These are phyloP conservation scores for Dioscorea cayenensis DNA, from an alignment of 116 monocot genomes.

Conservation along the genomic window DNA sequence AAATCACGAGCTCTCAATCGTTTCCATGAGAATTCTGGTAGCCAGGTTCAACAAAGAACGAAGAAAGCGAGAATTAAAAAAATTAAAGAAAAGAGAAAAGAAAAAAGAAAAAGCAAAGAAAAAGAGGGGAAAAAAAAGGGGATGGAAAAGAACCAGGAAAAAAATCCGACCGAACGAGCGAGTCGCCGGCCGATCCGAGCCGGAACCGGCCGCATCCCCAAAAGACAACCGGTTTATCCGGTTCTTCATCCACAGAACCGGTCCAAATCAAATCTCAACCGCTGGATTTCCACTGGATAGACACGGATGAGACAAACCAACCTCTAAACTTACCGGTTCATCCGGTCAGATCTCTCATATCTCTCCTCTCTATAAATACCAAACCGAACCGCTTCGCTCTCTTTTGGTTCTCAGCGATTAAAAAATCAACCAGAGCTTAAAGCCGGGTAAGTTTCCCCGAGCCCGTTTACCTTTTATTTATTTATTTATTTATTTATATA, in stretches of 20 bases:
- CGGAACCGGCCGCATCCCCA: conserved; percentile 6
- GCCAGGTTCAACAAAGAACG: neutral
- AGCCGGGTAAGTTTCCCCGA: neutral
- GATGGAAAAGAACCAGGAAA: neutral
- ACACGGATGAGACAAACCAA: neutral
- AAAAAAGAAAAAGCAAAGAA: neutral
- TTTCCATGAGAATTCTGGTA: no score
- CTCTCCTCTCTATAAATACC: conserved; percentile 11
- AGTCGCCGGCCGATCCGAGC: conserved; percentile 39
- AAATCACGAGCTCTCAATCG: no score
- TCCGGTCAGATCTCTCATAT: conserved; percentile 31
- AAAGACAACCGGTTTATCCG: conserved; percentile 22
- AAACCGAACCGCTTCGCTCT: conserved; percentile 42
- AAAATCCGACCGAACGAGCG: neutral
- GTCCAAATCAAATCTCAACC: conserved; percentile 9
- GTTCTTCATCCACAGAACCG: conserved; percentile 24
- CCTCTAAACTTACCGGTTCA: conserved; percentile 28
- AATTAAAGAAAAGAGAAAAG: neutral
- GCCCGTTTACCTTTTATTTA: neutral
- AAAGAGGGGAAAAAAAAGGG: neutral
- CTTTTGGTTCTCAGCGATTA: conserved; percentile 8
- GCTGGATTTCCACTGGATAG: neutral
- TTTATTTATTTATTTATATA: neutral
- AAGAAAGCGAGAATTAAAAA: neutral
- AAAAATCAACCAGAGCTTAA: neutral